phyloP scores from a whole-genome alignment of 164 flowering plant species.

The Saururus chinensis region DNA sequence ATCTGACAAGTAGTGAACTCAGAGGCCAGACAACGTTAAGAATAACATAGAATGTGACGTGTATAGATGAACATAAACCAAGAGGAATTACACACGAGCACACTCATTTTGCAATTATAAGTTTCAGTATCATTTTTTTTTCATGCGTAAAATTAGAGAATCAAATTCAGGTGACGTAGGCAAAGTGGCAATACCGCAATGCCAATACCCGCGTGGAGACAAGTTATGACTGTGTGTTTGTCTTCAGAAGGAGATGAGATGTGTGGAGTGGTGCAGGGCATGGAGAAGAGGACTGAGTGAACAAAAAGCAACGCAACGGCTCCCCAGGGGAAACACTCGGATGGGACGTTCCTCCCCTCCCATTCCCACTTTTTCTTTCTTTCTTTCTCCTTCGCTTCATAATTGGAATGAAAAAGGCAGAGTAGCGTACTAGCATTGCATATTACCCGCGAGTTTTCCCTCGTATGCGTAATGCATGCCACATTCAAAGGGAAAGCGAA shows the following conservation, averaged over 20 bases:
- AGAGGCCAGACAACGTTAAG: background rate
- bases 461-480: no score
- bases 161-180: background rate
- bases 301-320: slow-evolving; percentile 5
- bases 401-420: background rate
- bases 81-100: slow-evolving; percentile 6
- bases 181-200: background rate
- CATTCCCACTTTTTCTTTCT: background rate
- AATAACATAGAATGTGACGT: background rate
- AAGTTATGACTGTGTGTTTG: no score
- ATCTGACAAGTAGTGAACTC: no score
- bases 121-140: background rate
- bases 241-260: no score
- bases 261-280: no score
- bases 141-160: background rate
- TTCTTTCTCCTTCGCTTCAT: background rate
- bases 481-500: no score
- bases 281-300: background rate
- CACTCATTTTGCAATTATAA: slow-evolving; percentile 14
- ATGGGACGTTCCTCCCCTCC: slow-evolving; percentile 6
- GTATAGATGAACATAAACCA: background rate
- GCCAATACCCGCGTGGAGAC: no score
- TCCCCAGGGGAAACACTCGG: slow-evolving; percentile 12
- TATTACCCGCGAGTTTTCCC: background rate
- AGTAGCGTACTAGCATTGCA: background rate